Conservation (phyloP, 495 filamentous ascomycete genomes). For the Diplogelasinospora grovesii region DNA sequence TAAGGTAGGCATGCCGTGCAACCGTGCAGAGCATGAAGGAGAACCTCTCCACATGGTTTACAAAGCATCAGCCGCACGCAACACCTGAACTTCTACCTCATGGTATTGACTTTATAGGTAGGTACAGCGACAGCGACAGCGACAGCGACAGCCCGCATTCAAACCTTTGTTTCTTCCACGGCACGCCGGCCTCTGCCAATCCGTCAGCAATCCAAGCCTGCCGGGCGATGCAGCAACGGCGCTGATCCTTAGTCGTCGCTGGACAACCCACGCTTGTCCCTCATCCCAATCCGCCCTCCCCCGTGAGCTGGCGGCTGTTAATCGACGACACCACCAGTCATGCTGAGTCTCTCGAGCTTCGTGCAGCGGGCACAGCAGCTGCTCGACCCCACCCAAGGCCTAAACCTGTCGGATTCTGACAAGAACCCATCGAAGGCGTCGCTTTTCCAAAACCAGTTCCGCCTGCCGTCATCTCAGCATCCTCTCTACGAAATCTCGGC, state of each 20-base stretch:
- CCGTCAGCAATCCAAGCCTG: too few species aligned
- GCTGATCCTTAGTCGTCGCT: background rate
- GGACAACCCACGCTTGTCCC: slow-evolving; percentile 1
- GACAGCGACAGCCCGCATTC: too few species aligned
- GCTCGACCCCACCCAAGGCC: slow-evolving; percentile 75
- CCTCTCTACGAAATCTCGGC: slow-evolving; percentile 94
- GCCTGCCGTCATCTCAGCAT: slow-evolving; percentile 82
- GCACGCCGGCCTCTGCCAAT: too few species aligned
- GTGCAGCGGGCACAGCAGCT: slow-evolving; percentile 89
- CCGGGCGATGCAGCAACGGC: slow-evolving; percentile 6
- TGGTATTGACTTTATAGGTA: too few species aligned
- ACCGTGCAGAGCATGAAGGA: too few species aligned
- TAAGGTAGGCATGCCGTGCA: too few species aligned
- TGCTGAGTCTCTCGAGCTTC: slow-evolving; percentile 70
- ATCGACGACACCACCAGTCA: slow-evolving; percentile 13
- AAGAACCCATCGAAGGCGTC: slow-evolving; percentile 80
- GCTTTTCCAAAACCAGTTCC: slow-evolving; percentile 93
- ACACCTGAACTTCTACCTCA: too few species aligned
- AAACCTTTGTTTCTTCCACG: too few species aligned
- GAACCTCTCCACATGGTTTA: background rate
- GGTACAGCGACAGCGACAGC: too few species aligned
- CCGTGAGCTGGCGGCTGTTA: slow-evolving; percentile 11
- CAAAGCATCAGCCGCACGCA: slow-evolving; percentile 1
- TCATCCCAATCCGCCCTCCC: slow-evolving; percentile 4
- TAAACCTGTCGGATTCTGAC: slow-evolving; percentile 60